phyloP scores from a whole-genome alignment of 768 basidiomycete species.

The Boletus rex-veris region DNA sequence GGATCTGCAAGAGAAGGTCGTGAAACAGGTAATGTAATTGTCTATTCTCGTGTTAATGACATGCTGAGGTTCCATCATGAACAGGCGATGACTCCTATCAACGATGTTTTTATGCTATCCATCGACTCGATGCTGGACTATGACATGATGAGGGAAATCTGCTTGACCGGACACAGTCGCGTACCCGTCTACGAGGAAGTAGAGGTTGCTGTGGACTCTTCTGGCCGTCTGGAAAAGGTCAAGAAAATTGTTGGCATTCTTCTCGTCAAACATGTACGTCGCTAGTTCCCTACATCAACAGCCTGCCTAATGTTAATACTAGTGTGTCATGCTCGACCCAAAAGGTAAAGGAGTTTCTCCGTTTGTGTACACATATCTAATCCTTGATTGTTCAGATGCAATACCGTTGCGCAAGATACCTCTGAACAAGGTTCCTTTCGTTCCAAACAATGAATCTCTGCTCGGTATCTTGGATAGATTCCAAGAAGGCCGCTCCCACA shows the following conservation, averaged over 20 bases:
- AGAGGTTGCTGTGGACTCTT: conserved; percentile 46
- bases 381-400: conserved; percentile 50
- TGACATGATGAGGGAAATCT: conserved; percentile 70
- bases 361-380: neutral
- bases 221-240: conserved; percentile 45
- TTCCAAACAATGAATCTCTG: conserved; percentile 82
- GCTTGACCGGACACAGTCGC: conserved; percentile 77
- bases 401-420: conserved; percentile 80
- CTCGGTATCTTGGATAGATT: conserved; percentile 84
- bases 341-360: conserved; percentile 45
- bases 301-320: neutral
- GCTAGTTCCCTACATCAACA: neutral
- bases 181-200: conserved; percentile 82
- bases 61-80: neutral
- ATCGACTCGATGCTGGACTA: conserved; percentile 83
- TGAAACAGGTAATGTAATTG: conserved; percentile 46
- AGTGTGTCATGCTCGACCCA: conserved; percentile 81
- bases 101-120: conserved; percentile 81
- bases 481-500: conserved; percentile 87
- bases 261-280: conserved; percentile 69
- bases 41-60: neutral
- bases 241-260: conserved; percentile 87
- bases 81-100: conserved; percentile 80
- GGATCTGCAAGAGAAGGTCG: conserved; percentile 85
- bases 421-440: conserved; percentile 81